A percentile compares a stretch with the other conserved stretches of the same genome.
Evolutionary conservation across 352 stramenopile genomes (phyloP).

Genomic region (Phytophthora fragariaefolia): DNA sequence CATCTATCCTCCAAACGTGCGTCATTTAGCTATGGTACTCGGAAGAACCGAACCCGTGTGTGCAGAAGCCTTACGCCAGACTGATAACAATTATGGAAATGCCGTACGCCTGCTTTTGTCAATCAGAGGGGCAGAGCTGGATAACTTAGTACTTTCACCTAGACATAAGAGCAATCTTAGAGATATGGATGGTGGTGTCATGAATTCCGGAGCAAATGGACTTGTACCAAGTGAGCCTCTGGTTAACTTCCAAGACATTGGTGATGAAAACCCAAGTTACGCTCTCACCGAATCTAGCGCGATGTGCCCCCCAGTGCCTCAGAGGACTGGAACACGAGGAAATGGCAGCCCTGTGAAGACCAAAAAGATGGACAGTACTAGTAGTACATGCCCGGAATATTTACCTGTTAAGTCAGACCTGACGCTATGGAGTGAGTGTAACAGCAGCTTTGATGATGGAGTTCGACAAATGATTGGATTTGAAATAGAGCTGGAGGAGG

Average conservation of each 20-base stretch:
- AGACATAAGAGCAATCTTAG: conserved; percentile 7
- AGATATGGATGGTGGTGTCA: neutral
- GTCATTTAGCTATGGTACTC: conserved; percentile 58
- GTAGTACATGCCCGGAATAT: conserved; percentile 12
- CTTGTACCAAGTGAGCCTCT: conserved; percentile 21
- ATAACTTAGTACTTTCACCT: conserved; percentile 14
- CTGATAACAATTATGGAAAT: conserved; percentile 52
- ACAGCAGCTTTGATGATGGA: conserved; percentile 62
- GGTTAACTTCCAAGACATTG: conserved; percentile 71
- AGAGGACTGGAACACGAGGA: conserved; percentile 30
- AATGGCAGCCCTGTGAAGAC: conserved; percentile 53
- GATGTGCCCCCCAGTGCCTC: conserved; percentile 18
- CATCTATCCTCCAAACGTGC: conserved; percentile 48
- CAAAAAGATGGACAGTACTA: conserved; percentile 40
- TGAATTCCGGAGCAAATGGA: neutral
- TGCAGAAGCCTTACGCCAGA: conserved; percentile 60
- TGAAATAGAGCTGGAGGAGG: conserved; percentile 75
- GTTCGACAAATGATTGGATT: conserved; percentile 62
- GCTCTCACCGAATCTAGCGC: conserved; percentile 67
- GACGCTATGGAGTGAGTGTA: conserved; percentile 76
- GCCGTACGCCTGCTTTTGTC: conserved; percentile 73
- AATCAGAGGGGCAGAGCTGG: conserved; percentile 39
- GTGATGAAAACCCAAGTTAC: conserved; percentile 86
- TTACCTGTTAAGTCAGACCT: conserved; percentile 42
- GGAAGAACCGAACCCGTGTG: conserved; percentile 59